Percentiles rank a stretch among this genome's conserved stretches.
phyloP scores from a whole-genome alignment of 2,329 filamentous ascomycete species.

The Aspergillus fructus region DNA sequence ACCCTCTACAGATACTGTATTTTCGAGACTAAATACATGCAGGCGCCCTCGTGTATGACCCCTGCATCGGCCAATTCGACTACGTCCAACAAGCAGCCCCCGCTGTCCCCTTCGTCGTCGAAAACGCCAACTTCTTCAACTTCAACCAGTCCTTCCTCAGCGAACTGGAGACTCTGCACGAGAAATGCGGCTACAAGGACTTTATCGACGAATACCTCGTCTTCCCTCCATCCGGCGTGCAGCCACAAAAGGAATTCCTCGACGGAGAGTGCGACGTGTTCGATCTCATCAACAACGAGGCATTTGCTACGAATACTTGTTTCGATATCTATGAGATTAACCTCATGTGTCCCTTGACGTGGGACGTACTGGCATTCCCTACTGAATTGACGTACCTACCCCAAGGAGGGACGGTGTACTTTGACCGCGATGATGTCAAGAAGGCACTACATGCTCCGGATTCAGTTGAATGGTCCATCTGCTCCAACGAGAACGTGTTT shows the following conservation, averaged over 20 bases:
- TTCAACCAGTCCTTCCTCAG: slow-evolving; percentile 46
- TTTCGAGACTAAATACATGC: neutral
- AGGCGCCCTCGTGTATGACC: slow-evolving; percentile 69
- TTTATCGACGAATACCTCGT: slow-evolving; percentile 54
- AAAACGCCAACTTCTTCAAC: slow-evolving; percentile 45
- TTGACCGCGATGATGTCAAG: slow-evolving; percentile 70
- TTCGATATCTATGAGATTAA: slow-evolving; percentile 75
- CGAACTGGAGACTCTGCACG: slow-evolving; percentile 40
- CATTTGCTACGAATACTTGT: slow-evolving; percentile 67
- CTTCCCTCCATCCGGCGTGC: slow-evolving; percentile 43
- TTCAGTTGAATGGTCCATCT: slow-evolving; percentile 30
- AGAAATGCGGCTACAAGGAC: slow-evolving; percentile 48
- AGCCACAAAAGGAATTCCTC: slow-evolving; percentile 61
- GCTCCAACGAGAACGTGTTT: slow-evolving; percentile 46
- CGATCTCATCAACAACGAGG: slow-evolving; percentile 55
- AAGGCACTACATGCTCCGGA: slow-evolving; percentile 63
- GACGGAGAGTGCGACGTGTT: slow-evolving; percentile 58
- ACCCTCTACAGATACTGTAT: too few species aligned
- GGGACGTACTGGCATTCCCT: slow-evolving; percentile 69
- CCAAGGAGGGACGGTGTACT: slow-evolving; percentile 63
- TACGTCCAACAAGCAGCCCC: slow-evolving; percentile 35
- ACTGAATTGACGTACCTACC: slow-evolving; percentile 56
- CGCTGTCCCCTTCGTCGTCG: slow-evolving; percentile 43
- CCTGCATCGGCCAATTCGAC: slow-evolving; percentile 50
- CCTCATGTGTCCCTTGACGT: slow-evolving; percentile 68